A percentile compares a stretch with the other conserved stretches of the same genome.
Evolutionary conservation across 495 filamentous ascomycete species (phyloP).

Genomic region (Aspergillus bridgeri): DNA sequence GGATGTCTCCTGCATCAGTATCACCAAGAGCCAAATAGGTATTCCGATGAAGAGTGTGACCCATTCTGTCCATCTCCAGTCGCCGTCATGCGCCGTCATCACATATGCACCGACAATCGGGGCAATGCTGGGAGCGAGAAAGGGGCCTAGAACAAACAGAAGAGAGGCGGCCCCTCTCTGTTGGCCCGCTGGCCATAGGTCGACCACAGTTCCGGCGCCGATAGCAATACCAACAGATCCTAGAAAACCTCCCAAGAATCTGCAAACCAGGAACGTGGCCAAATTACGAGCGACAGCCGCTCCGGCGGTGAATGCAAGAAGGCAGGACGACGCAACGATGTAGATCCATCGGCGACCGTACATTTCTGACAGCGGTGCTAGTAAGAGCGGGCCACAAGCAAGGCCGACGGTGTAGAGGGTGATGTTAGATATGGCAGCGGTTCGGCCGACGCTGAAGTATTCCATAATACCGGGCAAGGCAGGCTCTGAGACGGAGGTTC

Average conservation of each 20-base stretch:
- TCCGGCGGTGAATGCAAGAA: conserved; percentile 4
- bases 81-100: background rate
- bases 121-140: conserved; percentile 4
- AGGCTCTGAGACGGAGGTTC: conserved; percentile 3
- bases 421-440: background rate
- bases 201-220: conserved; percentile 2
- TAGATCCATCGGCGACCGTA: conserved; percentile 5
- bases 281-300: conserved; percentile 4
- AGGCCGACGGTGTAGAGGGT: conserved; percentile 10
- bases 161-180: background rate
- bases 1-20: conserved; percentile 5
- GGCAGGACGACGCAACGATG: background rate
- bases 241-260: conserved; percentile 1
- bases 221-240: conserved; percentile 6
- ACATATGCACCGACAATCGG: conserved; percentile 8
- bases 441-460: conserved; percentile 1
- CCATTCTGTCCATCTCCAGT: conserved; percentile 11
- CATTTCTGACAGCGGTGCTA: conserved; percentile 6
- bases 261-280: conserved; percentile 1
- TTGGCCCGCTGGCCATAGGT: conserved; percentile 1
- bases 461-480: background rate
- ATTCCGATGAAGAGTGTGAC: background rate
- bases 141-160: conserved; percentile 5
- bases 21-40: background rate
- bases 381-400: conserved; percentile 5